Evolutionary conservation across 768 basidiomycete species (phyloP), one percentile per base, ranked within the genome.

Genomic region (Leccinum broughii): DNA sequence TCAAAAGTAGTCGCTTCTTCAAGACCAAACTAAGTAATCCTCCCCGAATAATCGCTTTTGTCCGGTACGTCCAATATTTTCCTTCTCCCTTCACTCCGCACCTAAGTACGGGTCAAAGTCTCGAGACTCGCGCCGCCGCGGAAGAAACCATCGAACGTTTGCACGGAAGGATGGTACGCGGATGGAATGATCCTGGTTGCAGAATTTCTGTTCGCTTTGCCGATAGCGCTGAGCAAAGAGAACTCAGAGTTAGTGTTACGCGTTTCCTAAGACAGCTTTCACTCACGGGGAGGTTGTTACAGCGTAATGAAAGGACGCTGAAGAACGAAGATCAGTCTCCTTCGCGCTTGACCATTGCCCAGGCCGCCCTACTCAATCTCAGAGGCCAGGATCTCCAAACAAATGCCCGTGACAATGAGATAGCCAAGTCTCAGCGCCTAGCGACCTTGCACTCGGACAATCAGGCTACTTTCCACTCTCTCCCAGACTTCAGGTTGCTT

Each of bases 141-240:
- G 88, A 91, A 66, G 89, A 92, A 58, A 81, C 89, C 56, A 85
- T 92, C 46, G 88, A 91, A 61, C 82, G 86, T 30, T 77, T 93
- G 30, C 90, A 93, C 69, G 91, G 91, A 6, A 80, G 88, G 9
- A 86, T 90, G 83, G 88, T 93, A 8, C 80, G 89, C 46, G 91
- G 91, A 11, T 88, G 85, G 86, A 83, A 89, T 61, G 90, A 92
- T 61, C 72, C 83, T 11, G 90, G 90, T 15, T 87, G 88, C 68
- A 76, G 90, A 54, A 90, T 92, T 58, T 89, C 87, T 6, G 90
- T 92, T 17, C 79, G 90, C 39, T 92, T 92, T 67, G 90, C 90
- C 14, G 90, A 92, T 68, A 90, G 86, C 9, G 77, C 81, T 11
- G 90, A 92, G 67, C 90, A 92, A 70, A 76, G 90, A 56, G 90